Conservation (phyloP, 2,329 filamentous ascomycete genomes). For the Fusarium continuum region DNA sequence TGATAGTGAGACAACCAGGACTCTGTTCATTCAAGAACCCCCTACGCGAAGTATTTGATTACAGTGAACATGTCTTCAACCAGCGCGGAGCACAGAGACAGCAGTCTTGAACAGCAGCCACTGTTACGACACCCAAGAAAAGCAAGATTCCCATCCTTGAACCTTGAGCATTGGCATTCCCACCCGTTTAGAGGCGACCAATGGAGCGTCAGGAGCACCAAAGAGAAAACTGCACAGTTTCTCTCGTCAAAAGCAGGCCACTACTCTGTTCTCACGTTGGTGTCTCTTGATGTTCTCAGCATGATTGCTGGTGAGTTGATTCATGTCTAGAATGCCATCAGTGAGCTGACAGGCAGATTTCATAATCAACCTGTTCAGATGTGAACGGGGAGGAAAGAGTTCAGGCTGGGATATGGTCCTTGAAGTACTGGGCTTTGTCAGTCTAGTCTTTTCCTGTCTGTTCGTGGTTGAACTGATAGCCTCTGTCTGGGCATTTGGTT, state of each 20-base stretch:
- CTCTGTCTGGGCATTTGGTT: conserved; percentile 9
- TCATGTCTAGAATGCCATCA: rapidly evolving
- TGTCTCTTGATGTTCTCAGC: conserved; percentile 16
- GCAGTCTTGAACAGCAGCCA: not conserved
- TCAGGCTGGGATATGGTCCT: not conserved
- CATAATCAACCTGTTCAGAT: conserved; percentile 8
- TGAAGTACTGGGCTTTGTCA: not conserved
- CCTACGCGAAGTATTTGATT: too few relatives aligned
- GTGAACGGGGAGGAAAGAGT: not conserved
- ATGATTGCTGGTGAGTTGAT: conserved; percentile 1
- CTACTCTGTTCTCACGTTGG: conserved; percentile 1
- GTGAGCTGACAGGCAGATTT: not conserved
- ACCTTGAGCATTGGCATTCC: conserved; percentile 15
- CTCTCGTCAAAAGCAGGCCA: conserved; percentile 1
- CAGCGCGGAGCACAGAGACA: rapidly evolving
- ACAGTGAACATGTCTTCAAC: not conserved
- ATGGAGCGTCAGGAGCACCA: not conserved
- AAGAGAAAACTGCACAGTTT: not conserved
- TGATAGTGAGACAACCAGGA: too few relatives aligned
- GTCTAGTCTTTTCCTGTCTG: not conserved
- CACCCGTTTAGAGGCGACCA: not conserved
- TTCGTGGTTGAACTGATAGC: conserved; percentile 6
- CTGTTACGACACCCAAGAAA: not conserved
- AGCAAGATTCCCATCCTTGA: not conserved
- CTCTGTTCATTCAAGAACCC: too few relatives aligned